Evolutionary conservation across 2,329 filamentous ascomycete species (phyloP), one percentile per base, ranked within the genome.

Genomic region (Metarhizium rileyi): DNA sequence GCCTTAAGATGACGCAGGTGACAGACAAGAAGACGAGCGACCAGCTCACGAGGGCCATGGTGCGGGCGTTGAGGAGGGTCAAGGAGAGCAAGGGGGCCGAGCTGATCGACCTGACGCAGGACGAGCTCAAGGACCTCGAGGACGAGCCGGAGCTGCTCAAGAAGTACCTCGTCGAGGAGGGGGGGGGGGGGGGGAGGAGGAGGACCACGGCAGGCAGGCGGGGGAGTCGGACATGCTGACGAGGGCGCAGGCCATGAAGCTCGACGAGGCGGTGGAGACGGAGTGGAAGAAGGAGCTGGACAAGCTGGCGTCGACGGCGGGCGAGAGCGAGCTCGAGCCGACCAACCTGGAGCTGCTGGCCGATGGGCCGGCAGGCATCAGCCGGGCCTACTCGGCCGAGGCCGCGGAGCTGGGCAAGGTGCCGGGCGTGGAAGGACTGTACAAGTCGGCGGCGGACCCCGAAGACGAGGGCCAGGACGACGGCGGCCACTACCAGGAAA

Each of bases 381-480:
- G 55, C 52, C 62, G 62, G 30, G 52, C 57, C 27, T 56, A 75
- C 61, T 69, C 72, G 44, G 70, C 72, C 46, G 55, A 76, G 50
- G 75, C 75, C 3, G 69, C 68, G 38, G 70, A 69, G 51, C 68
- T 80, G 23, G 74, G 76, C 63, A 72, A 75, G 61, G 67, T 81
- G 14, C 69, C 71, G 40, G 77, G 77, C 45, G 74, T 81, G 44
- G 63, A 67, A 55, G 75, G 76, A 51, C 58, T 70, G 56, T 78
- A 75, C 70, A 74, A 72, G 59, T 61, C 63, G 51, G 63, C 69
- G 36, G 63, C 68, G 43, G 75, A 78, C 59, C 71, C 72, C 6
- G 74, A 69, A 52, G 77, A 80, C 56, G 59, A 69, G 42, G 74
- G 70, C 25, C 62, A 72, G 53, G 77, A 80, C 63, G 71, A 75